These are phyloP conservation scores for Mucor mucedo DNA, from an alignment of 371 early-diverging fungal species.

Conservation along the genomic window DNA sequence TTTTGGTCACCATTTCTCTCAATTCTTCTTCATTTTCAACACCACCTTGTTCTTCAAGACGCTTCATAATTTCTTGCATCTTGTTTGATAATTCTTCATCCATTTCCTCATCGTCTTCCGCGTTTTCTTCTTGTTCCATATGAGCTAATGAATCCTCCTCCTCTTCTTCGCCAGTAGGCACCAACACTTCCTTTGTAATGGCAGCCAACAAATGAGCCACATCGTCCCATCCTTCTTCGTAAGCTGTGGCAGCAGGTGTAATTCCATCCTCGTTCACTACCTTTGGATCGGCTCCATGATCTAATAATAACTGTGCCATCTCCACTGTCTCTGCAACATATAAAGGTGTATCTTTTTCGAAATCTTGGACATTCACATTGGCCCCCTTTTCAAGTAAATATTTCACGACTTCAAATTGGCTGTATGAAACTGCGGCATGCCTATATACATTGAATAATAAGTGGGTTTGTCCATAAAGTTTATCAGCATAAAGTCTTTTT, in stretches of 20 bases:
- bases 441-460: slow-evolving; percentile 16
- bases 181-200: slow-evolving; percentile 40
- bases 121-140: slow-evolving; percentile 8
- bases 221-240: slow-evolving; percentile 47
- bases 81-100: slow-evolving; percentile 19
- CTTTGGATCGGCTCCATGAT: slow-evolving; percentile 74
- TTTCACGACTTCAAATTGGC: slow-evolving; percentile 59
- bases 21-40: slow-evolving; percentile 49
- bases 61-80: slow-evolving; percentile 39
- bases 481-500: not conserved
- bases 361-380: slow-evolving; percentile 73
- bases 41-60: slow-evolving; percentile 45
- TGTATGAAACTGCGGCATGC: slow-evolving; percentile 75
- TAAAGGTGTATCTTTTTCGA: slow-evolving; percentile 87
- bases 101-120: slow-evolving; percentile 25
- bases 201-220: slow-evolving; percentile 44
- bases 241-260: slow-evolving; percentile 46
- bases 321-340: slow-evolving; percentile 80
- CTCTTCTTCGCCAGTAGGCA: slow-evolving; percentile 18
- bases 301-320: slow-evolving; percentile 73
- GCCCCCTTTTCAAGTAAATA: slow-evolving; percentile 60
- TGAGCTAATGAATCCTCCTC: slow-evolving; percentile 22
- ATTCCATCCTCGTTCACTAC: slow-evolving; percentile 68
- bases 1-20: slow-evolving; percentile 43
- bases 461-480: not conserved